phyloP scores from a whole-genome alignment of 371 early-diverging fungal genomes.

The Lichtheimia ramosa region DNA sequence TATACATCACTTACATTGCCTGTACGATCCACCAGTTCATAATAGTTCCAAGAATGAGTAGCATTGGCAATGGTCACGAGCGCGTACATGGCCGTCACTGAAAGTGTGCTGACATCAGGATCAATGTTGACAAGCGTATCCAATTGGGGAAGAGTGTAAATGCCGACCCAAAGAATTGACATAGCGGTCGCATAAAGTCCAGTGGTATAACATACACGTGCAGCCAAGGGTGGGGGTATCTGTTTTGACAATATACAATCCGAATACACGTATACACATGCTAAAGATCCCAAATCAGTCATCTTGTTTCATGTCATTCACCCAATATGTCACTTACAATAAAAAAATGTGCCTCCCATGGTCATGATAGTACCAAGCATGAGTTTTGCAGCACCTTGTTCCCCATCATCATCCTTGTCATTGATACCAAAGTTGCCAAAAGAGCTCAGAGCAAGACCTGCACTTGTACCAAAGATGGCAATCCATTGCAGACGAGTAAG shows the following conservation, averaged over 20 bases:
- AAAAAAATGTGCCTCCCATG: constrained; percentile 57
- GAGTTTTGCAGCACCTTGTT: constrained; percentile 11
- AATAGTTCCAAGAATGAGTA: constrained; percentile 52
- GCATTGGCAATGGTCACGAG: constrained; percentile 34
- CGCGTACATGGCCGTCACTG: constrained; percentile 29
- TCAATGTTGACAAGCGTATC: constrained; percentile 36
- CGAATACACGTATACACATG: constrained; percentile 53
- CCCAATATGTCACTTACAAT: constrained; percentile 32
- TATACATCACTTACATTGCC: constrained; percentile 42
- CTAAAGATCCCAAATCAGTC: constrained; percentile 16
- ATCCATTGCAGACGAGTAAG: constrained; percentile 65
- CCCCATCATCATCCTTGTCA: constrained; percentile 5
- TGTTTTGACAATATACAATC: constrained; percentile 55
- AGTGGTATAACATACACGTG: constrained; percentile 52
- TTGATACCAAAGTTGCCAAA: constrained; percentile 12
- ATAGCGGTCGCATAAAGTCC: constrained; percentile 52
- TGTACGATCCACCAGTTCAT: constrained; percentile 52
- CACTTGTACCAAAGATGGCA: constrained; percentile 65
- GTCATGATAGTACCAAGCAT: constrained; percentile 57
- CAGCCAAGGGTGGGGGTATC: constrained; percentile 41
- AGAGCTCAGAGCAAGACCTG: constrained; percentile 65
- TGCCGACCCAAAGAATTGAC: constrained; percentile 41
- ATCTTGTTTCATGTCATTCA: too few species aligned
- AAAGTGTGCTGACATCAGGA: constrained; percentile 9
- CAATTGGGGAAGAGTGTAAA: constrained; percentile 50